Conservation (phyloP, 208 protist species). For the Crithidia expoeki region DNA sequence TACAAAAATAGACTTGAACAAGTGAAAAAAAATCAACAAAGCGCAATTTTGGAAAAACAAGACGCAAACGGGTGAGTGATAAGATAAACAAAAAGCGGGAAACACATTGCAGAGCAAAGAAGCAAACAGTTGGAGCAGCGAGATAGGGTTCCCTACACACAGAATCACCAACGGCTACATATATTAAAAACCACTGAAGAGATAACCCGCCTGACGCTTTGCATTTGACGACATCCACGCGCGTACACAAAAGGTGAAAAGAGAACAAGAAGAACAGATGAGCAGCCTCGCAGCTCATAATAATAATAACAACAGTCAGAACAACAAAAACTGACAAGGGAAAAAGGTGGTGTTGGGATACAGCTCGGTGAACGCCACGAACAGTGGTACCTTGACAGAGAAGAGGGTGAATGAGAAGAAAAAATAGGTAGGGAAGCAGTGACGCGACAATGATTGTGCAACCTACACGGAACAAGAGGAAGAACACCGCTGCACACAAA, state of each 20-base stretch:
- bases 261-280: background rate
- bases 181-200: background rate
- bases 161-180: background rate
- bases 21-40: slow-evolving; percentile 14
- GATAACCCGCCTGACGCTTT: background rate
- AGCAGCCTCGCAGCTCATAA: background rate
- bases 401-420: background rate
- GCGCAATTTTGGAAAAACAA: background rate
- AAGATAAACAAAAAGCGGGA: background rate
- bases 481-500: background rate
- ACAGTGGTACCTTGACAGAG: background rate
- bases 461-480: background rate
- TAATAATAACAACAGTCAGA: background rate
- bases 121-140: too few species aligned
- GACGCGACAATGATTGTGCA: too few species aligned
- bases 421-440: too few species aligned
- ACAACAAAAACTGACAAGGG: too few species aligned
- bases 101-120: background rate
- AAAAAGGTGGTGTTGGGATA: background rate
- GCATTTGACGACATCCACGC: background rate
- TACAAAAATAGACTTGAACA: background rate
- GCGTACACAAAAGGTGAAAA: background rate
- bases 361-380: background rate
- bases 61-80: too few species aligned
- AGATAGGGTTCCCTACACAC: background rate